Evolutionary conservation across 2,329 filamentous ascomycete species (phyloP), one percentile per base, ranked within the genome.

Genomic region (Elsinoe perseae): DNA sequence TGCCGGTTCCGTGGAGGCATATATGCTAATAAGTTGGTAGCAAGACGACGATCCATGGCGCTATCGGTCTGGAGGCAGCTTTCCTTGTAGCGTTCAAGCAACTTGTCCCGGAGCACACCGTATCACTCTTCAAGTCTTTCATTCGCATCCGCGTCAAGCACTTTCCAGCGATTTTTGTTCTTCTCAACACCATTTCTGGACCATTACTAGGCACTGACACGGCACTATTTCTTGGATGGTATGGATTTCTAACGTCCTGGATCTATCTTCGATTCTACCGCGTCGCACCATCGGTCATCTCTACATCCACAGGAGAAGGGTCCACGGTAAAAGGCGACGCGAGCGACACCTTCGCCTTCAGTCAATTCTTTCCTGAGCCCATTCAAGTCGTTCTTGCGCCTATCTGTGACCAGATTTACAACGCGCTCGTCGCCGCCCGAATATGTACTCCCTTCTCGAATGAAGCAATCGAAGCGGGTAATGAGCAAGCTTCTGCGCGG

Each of bases 81-180:
- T 97, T 97, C 75, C 86, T 98, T 60, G 89, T 97, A 65, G 89
- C 92, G 56, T 95, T 97, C 74, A 97, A 95, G 74, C 93, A 98
- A 73, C 87, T 98, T 50, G 87, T 97, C 32, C 93, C 93, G 20
- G 91, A 95, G 60, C 93, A 98, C 72, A 98, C 93, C 9, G 92
- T 97, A 54, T 93, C 92, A 3, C 82, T 98, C 58, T 92, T 95
- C 75, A 86, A 87, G 61, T 90, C 90, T 61, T 75, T 95, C 59
- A 70, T 97, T 58, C 95, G 93, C 59, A 83, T 97, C 70, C 87
- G 92, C 63, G 90, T 98, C 56, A 84, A 85, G 69, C 83, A 86
- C 69, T 85, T 86, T 75, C 95, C 74, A 61, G 93, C 74, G 77
- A 87, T 83, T 69, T 95, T 79, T 76, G 83, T 79, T 61, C 70